phyloP scores from a whole-genome alignment of 2,329 filamentous ascomycete genomes.

The Colletotrichum plurivorum region DNA sequence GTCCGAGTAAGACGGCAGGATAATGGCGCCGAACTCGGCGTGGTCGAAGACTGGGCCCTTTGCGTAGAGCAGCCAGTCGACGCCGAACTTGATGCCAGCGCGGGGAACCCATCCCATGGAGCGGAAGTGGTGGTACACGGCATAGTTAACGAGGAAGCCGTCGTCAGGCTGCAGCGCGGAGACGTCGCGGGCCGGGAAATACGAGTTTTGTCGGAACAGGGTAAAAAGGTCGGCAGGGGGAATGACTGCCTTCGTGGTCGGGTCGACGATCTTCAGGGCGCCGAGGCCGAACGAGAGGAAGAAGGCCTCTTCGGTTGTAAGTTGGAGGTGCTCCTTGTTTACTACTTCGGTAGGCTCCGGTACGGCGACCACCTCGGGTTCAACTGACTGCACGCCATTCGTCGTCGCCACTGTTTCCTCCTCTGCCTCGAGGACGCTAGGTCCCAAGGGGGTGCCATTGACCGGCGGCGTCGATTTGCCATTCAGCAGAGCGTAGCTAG shows the following conservation, averaged over 20 bases:
- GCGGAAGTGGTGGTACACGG: constrained; percentile 95
- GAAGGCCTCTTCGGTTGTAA: constrained; percentile 91
- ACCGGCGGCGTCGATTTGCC: constrained; percentile 34
- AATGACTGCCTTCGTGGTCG: constrained; percentile 60
- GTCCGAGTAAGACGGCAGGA: constrained; percentile 86
- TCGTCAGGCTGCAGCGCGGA: constrained; percentile 78
- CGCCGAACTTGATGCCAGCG: constrained; percentile 92
- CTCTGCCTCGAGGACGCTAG: constrained; percentile 23
- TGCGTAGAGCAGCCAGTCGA: constrained; percentile 95
- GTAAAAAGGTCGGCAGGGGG: constrained; percentile 71
- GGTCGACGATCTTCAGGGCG: constrained; percentile 74
- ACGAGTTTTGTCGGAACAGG: constrained; percentile 78
- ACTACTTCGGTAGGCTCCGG: constrained; percentile 48
- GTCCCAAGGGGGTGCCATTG: constrained; percentile 20
- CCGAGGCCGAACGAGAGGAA: constrained; percentile 89
- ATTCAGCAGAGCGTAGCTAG: constrained; percentile 49
- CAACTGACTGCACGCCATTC: neutral
- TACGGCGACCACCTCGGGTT: neutral
- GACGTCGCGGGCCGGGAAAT: constrained; percentile 71
- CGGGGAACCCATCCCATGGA: constrained; percentile 96
- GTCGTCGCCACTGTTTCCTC: neutral
- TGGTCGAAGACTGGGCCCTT: constrained; percentile 95
- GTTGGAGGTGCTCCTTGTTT: constrained; percentile 87
- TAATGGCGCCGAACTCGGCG: constrained; percentile 90
- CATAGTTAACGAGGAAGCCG: constrained; percentile 87